These are phyloP conservation scores for Trypanosoma rangeli DNA, from an alignment of 208 protist species.

Conservation along the genomic window DNA sequence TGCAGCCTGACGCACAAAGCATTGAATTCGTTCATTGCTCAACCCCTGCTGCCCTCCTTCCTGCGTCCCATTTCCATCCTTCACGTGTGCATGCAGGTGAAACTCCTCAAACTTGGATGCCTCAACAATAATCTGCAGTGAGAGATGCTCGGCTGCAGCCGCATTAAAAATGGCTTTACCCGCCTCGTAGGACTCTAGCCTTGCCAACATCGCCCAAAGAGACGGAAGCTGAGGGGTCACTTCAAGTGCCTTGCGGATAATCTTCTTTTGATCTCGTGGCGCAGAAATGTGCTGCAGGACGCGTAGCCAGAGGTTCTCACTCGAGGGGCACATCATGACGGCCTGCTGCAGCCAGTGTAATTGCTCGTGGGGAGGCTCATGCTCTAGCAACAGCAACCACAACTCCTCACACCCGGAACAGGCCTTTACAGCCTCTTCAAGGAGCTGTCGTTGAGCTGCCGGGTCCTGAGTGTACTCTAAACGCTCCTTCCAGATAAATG, in stretches of 20 bases:
- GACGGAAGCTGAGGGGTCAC: constrained; percentile 55
- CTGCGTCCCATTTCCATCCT: not conserved
- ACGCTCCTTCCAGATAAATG: constrained; percentile 79
- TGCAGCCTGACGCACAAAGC: constrained; percentile 22
- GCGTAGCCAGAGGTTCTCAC: constrained; percentile 74
- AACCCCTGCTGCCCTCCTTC: not conserved
- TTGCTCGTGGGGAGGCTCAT: constrained; percentile 48
- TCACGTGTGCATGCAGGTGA: constrained; percentile 6
- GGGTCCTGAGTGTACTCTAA: constrained; percentile 46
- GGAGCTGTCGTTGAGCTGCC: constrained; percentile 44
- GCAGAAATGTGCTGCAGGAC: constrained; percentile 48
- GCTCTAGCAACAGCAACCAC: constrained; percentile 62
- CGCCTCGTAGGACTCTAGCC: constrained; percentile 49
- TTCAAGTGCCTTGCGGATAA: constrained; percentile 67
- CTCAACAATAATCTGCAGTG: constrained; percentile 70
- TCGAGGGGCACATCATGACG: constrained; percentile 66
- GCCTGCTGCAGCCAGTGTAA: constrained; percentile 63
- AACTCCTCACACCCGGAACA: constrained; percentile 62
- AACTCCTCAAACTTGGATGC: constrained; percentile 81
- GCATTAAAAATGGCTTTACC: constrained; percentile 73
- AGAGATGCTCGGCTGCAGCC: constrained; percentile 54
- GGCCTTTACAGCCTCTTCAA: constrained; percentile 65
- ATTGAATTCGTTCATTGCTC: constrained; percentile 22
- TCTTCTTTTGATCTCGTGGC: constrained; percentile 46
- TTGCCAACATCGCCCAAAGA: constrained; percentile 73